Percentiles rank a stretch among this genome's conserved stretches.
phyloP scores from a whole-genome alignment of 179 eudicot genomes.

The Drosera spatulata region DNA sequence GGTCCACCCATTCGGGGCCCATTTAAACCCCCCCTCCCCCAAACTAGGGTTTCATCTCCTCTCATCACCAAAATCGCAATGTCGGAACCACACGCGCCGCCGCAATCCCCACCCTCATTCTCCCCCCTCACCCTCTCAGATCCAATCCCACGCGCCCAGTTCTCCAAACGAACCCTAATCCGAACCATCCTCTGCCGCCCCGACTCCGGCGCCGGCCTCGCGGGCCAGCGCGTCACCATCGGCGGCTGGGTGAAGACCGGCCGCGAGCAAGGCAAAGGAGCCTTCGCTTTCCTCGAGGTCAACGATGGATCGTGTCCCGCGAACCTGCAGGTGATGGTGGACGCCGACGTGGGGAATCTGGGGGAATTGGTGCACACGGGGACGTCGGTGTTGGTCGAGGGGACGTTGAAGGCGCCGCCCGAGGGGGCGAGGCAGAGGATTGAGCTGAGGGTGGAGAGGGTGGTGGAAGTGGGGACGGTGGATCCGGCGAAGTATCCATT shows the following conservation, averaged over 20 bases:
- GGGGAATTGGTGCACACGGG: constrained; percentile 48
- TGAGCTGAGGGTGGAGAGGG: constrained; percentile 53
- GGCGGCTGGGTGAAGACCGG: constrained; percentile 98
- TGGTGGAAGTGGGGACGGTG: constrained; percentile 49
- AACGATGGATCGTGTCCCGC: constrained; percentile 79
- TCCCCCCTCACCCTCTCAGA: too few species aligned
- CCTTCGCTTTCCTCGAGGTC: constrained; percentile 71
- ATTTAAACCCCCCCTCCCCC: too few species aligned
- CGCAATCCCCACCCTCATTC: too few species aligned
- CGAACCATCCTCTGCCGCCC: constrained; percentile 37
- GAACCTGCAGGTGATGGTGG: constrained; percentile 69
- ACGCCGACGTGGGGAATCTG: constrained; percentile 29
- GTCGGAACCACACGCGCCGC: too few species aligned
- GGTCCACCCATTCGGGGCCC: too few species aligned
- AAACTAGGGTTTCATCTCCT: too few species aligned
- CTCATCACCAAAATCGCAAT: too few species aligned
- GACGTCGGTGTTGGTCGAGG: constrained; percentile 55
- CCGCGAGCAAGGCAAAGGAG: constrained; percentile 61
- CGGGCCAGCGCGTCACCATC: constrained; percentile 45
- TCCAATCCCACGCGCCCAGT: constrained; percentile 12
- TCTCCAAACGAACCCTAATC: constrained; percentile 64
- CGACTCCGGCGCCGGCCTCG: constrained; percentile 63
- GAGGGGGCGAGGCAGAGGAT: constrained; percentile 63
- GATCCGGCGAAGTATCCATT: constrained; percentile 77
- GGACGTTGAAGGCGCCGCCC: constrained; percentile 62